phyloP scores from a whole-genome alignment of 2,329 filamentous ascomycete species.

The Davidsoniella eucalypti region DNA sequence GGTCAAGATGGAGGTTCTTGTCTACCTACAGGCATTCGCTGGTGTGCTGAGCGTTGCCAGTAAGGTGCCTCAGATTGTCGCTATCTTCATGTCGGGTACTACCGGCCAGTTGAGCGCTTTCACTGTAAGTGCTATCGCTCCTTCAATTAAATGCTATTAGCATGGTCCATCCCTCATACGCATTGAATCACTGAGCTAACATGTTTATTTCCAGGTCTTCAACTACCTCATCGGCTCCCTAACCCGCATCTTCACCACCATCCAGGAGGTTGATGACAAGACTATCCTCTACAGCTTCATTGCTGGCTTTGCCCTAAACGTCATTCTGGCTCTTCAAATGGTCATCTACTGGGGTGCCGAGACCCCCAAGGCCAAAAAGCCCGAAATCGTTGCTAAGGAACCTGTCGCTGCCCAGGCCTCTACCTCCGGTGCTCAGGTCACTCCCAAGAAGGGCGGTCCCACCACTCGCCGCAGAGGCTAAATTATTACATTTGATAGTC shows the following conservation, averaged over 20 bases:
- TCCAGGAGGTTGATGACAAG: constrained; percentile 94
- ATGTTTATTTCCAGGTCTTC: constrained; percentile 52
- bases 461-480: constrained; percentile 29
- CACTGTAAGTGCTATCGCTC: constrained; percentile 47
- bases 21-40: constrained; percentile 67
- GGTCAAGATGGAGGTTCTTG: constrained; percentile 49
- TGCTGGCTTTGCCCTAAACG: constrained; percentile 78
- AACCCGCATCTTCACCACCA: constrained; percentile 88
- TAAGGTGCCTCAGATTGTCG: constrained; percentile 84
- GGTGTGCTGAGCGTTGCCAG: constrained; percentile 70
- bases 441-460: constrained; percentile 25
- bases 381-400: constrained; percentile 15
- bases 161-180: not conserved
- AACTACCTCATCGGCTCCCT: constrained; percentile 91
- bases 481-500: constrained; percentile 3
- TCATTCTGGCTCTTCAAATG: constrained; percentile 77
- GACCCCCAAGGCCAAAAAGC: constrained; percentile 25
- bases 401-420: constrained; percentile 14
- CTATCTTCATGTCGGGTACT: constrained; percentile 69
- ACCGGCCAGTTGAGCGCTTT: constrained; percentile 96
- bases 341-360: constrained; percentile 83
- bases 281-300: constrained; percentile 91
- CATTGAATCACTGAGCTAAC: constrained; percentile 1
- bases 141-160: constrained; percentile 8
- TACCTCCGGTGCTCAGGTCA: constrained; percentile 18